Base-by-base conservation (phyloP, 2,329 filamentous ascomycete species). In the Hypoxylon sp. region DNA sequence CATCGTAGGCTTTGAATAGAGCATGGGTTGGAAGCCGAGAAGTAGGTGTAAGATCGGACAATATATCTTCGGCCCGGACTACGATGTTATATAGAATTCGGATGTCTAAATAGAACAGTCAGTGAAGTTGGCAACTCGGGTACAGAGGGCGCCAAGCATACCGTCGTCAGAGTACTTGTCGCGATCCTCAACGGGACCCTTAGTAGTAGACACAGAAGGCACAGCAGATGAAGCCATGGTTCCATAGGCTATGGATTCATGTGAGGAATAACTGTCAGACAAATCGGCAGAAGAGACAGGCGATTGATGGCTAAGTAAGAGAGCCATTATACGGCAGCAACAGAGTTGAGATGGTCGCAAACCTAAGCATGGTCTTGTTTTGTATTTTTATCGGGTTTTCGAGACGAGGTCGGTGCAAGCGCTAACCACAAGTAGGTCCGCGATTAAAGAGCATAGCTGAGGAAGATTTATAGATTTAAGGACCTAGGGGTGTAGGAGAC, bases 1-100 rank as follows among this genome's bases (percentile, higher is more conserved):
- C 85, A 76, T 96, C 91, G 77, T 97, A 97, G 31, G 93, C 93
- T 58, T 87, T 86, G 80, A 97, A 97, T 17, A 97, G 86, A 8
- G 93, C 93, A 75, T 90, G 89, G 64, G 91, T 93, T 2, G 92
- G 90, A 21, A 92, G 84, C 61, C 87, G 86, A 73, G 91, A 87
- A 53, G 86, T 85, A 62, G 90, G 87, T 1, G 88, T 83, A 1
- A 88, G 81, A 10, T 80, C 80, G 50, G 87, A 82, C 58, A 89
- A 84, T 31, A 92, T 85, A 44, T 87, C 82, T 80, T 94, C 89
- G 47, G 93, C 94, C 73, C 87, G 85, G 67, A 85, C 83, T 75
- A 97, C 90, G 75, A 97, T 92, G 65, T 91, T 86, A 79, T 93
- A 91, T 64, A 97, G 85, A 68, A 93, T 86, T 68, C 88, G 86